Base-by-base conservation (phyloP, 2,329 filamentous ascomycete species). In the Dothideomycetidae sp. region DNA sequence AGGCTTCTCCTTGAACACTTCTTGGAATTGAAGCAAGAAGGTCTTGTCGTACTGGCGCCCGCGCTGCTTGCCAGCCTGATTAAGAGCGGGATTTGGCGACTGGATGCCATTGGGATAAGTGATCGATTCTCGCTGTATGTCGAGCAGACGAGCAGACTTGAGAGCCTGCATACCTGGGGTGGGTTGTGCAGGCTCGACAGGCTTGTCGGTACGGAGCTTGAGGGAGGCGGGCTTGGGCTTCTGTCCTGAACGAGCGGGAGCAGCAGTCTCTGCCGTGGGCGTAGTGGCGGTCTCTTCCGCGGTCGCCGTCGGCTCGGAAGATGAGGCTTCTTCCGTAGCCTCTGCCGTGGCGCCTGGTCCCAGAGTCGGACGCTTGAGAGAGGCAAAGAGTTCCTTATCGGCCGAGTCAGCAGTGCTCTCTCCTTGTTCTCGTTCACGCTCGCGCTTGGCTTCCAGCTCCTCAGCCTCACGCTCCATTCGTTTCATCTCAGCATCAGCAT, bases 21-120 rank as follows among this genome's bases (percentile, higher is more conserved):
- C 74, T 63, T 94, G 83, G 70, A 98, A 98, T 56, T 98, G 90
- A 18, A 98, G 70, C 62, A 98, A 66, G 68, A 98, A 98, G 50
- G 80, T 78, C 52, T 86, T 82, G 62, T 96, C 85, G 60, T 98
- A 98, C 58, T 92, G 86, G 67, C 92, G 93, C 29, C 75, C 78
- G 58, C 76, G 80, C 43, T 75, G 75, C 64, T 86, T 88, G 59
- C 80, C 82, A 21, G 73, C 69, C 17, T 83, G 80, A 58, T 96
- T 98, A 46, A 94, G 64, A 2, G 88, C 82, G 9, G 88, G 84
- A 61, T 94, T 96, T 5, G 90, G 90, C 16, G 86, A 93, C 43
- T 71, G 73, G 56, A 96, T 80, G 38, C 82, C 81, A 3, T 73
- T 64, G 11, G 90, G 88, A 57, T 98, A 98, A 29, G 79, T 71